Evolutionary conservation across 2,329 filamentous ascomycete species (phyloP).

Genomic region (Thelonectria olida): DNA sequence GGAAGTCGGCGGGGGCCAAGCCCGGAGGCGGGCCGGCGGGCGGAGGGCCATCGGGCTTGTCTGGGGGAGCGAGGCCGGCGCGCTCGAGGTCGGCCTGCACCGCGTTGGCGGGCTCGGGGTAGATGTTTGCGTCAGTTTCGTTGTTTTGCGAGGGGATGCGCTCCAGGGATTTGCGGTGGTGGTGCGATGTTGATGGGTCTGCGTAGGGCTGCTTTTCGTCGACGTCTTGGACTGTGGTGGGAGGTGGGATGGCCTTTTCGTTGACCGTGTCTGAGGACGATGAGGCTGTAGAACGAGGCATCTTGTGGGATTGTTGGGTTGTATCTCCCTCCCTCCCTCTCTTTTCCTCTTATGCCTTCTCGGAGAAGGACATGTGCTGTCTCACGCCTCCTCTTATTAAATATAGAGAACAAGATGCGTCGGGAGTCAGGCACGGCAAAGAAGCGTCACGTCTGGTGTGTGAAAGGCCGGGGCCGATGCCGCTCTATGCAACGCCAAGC

Average conservation of each 20-base stretch:
- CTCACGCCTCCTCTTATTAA: too few relatives aligned
- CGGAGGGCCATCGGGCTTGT: constrained; percentile 17
- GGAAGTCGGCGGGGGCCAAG: constrained; percentile 61
- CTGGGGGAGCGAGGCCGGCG: constrained; percentile 2
- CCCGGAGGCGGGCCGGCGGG: constrained; percentile 40
- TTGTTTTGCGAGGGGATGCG: constrained; percentile 20
- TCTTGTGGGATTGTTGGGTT: constrained; percentile 11
- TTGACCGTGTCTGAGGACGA: constrained; percentile 40
- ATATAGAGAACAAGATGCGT: too few relatives aligned
- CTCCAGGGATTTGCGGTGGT: not conserved
- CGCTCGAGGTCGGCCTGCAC: constrained; percentile 41
- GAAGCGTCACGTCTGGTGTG: too few relatives aligned
- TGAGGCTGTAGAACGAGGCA: constrained; percentile 35
- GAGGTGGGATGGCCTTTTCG: constrained; percentile 27
- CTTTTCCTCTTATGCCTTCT: too few relatives aligned
- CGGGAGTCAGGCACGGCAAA: not conserved
- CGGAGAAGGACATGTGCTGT: too few relatives aligned
- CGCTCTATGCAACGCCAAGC: not conserved
- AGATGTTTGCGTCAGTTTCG: constrained; percentile 25
- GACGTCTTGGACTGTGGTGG: constrained; percentile 13
- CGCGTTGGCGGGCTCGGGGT: constrained; percentile 42
- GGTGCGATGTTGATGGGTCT: not conserved
- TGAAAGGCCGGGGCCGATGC: not conserved
- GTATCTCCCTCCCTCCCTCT: too few relatives aligned
- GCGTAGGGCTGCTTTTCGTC: constrained; percentile 18